These are phyloP conservation scores for Sugiyamaella qingdaonensis DNA, from an alignment of 805 yeast species.

Conservation along the genomic window DNA sequence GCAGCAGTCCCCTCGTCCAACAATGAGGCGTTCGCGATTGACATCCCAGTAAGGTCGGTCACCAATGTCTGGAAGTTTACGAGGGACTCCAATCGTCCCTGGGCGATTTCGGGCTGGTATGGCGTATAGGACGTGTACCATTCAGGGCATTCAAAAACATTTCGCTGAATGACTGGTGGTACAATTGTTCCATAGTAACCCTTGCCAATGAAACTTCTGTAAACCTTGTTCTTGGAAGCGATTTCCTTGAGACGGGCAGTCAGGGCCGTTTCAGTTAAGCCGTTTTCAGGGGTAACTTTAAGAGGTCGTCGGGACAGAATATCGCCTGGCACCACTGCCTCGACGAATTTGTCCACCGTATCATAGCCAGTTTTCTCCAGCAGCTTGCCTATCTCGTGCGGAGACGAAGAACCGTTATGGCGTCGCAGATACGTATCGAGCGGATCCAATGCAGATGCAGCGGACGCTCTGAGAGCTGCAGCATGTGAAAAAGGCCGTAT, in stretches of 20 bases:
- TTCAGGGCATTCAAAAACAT: slow-evolving; percentile 87
- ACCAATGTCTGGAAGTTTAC: slow-evolving; percentile 91
- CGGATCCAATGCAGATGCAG: slow-evolving; percentile 28
- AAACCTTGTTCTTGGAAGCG: slow-evolving; percentile 71
- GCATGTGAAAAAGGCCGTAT: background rate
- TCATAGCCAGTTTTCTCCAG: slow-evolving; percentile 57
- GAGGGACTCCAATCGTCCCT: slow-evolving; percentile 88
- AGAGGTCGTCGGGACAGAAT: slow-evolving; percentile 68
- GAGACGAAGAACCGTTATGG: slow-evolving; percentile 76
- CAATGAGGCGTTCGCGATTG: slow-evolving; percentile 91
- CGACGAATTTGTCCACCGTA: slow-evolving; percentile 67
- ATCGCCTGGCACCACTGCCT: slow-evolving; percentile 70
- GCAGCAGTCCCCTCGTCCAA: slow-evolving; percentile 98
- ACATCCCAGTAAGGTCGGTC: slow-evolving; percentile 85
- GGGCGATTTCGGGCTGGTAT: slow-evolving; percentile 96
- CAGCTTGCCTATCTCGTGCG: slow-evolving; percentile 61
- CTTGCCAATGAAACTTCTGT: slow-evolving; percentile 80
- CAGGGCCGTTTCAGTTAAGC: slow-evolving; percentile 81
- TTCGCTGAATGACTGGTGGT: slow-evolving; percentile 92
- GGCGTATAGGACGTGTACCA: slow-evolving; percentile 99
- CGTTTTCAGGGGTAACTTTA: slow-evolving; percentile 61
- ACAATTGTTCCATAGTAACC: slow-evolving; percentile 89
- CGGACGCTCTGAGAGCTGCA: background rate
- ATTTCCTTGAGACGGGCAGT: slow-evolving; percentile 59
- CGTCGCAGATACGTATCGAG: slow-evolving; percentile 86